These are phyloP conservation scores for Rhodotorula diobovata DNA, from an alignment of 768 basidiomycete genomes.

Conservation along the genomic window DNA sequence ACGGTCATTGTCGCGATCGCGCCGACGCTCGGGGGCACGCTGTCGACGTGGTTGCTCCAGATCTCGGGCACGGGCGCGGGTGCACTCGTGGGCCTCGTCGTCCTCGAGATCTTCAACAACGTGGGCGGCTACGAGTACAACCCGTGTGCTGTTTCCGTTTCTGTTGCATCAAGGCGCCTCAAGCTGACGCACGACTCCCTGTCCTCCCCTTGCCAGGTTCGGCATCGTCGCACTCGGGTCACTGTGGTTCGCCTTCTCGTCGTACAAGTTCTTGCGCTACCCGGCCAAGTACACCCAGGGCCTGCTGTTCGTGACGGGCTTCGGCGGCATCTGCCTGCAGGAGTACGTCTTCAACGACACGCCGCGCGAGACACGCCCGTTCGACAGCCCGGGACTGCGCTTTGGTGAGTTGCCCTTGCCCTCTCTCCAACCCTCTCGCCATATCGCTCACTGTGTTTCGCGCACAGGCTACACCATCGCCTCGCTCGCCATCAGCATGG, in stretches of 20 bases:
- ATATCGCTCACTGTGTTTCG: no score
- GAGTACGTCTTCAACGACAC: conserved; percentile 34
- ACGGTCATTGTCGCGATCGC: conserved; percentile 34
- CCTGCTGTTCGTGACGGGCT: conserved; percentile 22
- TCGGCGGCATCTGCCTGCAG: conserved; percentile 15
- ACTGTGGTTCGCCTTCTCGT: conserved; percentile 22
- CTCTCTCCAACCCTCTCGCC: no score
- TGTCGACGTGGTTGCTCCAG: conserved; percentile 32
- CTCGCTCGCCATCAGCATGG: conserved; percentile 26
- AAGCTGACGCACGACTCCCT: no score
- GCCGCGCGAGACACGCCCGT: background rate
- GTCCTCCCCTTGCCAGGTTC: conserved; percentile 2
- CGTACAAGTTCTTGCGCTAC: conserved; percentile 26
- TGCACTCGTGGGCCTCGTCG: conserved; percentile 28
- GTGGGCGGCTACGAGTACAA: conserved; percentile 36
- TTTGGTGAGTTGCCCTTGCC: conserved; percentile 8
- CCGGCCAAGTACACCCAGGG: conserved; percentile 28
- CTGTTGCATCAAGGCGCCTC: background rate
- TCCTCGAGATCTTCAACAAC: conserved; percentile 35
- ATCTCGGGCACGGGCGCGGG: conserved; percentile 35
- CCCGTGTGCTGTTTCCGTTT: conserved; percentile 9
- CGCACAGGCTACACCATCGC: conserved; percentile 15
- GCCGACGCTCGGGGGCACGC: conserved; percentile 29
- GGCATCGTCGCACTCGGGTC: conserved; percentile 21
- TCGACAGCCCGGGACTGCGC: conserved; percentile 24